Evolutionary conservation across 805 yeast genomes (phyloP).

Genomic region (Jamesozyma jinghongensis): DNA sequence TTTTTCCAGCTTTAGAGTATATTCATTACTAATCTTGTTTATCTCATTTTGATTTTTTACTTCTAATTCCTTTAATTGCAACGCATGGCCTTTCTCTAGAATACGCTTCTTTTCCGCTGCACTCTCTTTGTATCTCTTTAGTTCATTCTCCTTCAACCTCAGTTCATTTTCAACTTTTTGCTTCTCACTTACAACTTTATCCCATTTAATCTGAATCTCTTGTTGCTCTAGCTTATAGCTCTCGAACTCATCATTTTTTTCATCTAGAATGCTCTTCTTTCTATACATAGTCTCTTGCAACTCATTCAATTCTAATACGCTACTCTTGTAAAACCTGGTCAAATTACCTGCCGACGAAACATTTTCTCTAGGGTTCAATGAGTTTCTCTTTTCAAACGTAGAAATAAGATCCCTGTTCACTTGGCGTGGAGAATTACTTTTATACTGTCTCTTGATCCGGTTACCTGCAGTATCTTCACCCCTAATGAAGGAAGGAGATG

Average conservation of each 20-base stretch:
- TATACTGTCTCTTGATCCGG: slow-evolving; percentile 8
- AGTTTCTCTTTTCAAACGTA: not conserved
- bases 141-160: slow-evolving; percentile 27
- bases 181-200: slow-evolving; percentile 24
- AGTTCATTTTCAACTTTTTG: slow-evolving; percentile 20
- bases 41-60: slow-evolving; percentile 33
- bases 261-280: slow-evolving; percentile 20
- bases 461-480: not conserved
- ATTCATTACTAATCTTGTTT: slow-evolving; percentile 29
- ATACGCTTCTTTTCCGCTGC: slow-evolving; percentile 18
- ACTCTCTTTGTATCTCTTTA: slow-evolving; percentile 25
- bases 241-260: slow-evolving; percentile 18
- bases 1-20: slow-evolving; percentile 32
- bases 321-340: slow-evolving; percentile 26
- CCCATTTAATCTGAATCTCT: slow-evolving; percentile 20
- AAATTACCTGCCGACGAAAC: slow-evolving; percentile 8
- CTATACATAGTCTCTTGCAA: slow-evolving; percentile 21
- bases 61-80: slow-evolving; percentile 28
- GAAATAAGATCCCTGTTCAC: not conserved
- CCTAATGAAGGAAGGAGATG: not conserved
- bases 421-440: slow-evolving; percentile 7
- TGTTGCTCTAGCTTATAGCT: slow-evolving; percentile 13
- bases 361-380: not conserved
- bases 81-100: slow-evolving; percentile 27
- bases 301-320: slow-evolving; percentile 24